Evolutionary conservation across 139 green algal species (phyloP), one percentile per base, ranked within the genome.

Genomic region (Diplosphaera chodatii): DNA sequence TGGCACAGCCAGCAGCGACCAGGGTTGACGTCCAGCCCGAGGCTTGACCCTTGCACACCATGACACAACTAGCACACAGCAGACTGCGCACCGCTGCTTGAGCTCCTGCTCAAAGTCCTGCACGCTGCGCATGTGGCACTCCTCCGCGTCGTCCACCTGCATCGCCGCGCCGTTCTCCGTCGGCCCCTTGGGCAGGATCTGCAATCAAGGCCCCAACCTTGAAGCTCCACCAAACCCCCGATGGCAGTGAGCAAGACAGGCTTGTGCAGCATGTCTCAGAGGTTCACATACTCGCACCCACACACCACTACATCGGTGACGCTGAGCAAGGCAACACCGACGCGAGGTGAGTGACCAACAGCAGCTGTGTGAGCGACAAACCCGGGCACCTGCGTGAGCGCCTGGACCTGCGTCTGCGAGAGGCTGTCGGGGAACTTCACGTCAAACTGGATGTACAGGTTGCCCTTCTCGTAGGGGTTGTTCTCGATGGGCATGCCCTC

Each of bases 401-500:
- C 71, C 28, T 32, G 41, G 4, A 82, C 77, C 40, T 83, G 69
- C 27, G 75, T 68, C 16, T 76, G 18, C 2, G 69, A 74, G 1
- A 96, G 37, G 0, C 48, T 56, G 5, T 93, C 82, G 0, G 94
- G 94, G 81, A 98, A 98, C 74, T 94, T 80, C 0, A 96, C 82
- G 55, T 67, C 63, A 82, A 96, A 97, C 72, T 90, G 90, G 63
- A 97, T 85, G 77, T 97, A 97, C 64, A 97, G 72, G 84, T 97
- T 96, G 73, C 92, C 92, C 82, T 96, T 96, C 73, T 93, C 72
- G 81, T 90, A 98, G 23, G 95, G 92, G 28, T 86, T 82, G 29
- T 86, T 85, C 66, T 97, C 91, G 22, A 92, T 80, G 0, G 95
- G 95, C 95, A 99, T 99, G 74, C 95, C 95, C 83, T 99, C 95